Percentiles rank a stretch among this genome's conserved stretches.
These are phyloP conservation scores for Tuber indicum DNA, from an alignment of 495 filamentous ascomycete genomes.

Conservation along the genomic window DNA sequence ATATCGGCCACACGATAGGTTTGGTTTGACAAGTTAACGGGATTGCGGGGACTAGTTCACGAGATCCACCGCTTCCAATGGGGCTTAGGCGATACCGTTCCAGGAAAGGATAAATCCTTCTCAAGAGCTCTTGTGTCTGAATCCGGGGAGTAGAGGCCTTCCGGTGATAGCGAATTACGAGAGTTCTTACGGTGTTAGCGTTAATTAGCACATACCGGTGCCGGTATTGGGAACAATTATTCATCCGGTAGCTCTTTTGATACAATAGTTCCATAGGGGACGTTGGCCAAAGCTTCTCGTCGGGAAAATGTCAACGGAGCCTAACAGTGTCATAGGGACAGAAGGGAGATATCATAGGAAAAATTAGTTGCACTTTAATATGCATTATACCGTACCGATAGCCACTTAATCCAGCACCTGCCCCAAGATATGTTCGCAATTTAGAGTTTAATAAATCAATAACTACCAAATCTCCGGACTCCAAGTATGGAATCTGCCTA, in stretches of 20 bases:
- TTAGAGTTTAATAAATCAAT: background rate
- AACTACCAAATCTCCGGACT: background rate
- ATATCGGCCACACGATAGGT: no score
- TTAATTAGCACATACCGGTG: no score
- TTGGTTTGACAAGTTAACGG: no score
- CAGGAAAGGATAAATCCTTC: no score
- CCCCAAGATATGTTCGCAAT: background rate
- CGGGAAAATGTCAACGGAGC: background rate
- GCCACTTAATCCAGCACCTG: background rate
- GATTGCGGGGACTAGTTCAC: no score
- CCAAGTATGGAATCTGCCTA: background rate
- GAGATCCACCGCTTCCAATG: no score
- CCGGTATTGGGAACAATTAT: background rate
- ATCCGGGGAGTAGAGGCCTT: no score
- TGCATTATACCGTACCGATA: background rate
- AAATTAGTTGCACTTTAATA: no score
- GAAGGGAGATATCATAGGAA: background rate
- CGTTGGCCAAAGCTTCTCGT: background rate
- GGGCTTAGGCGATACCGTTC: no score
- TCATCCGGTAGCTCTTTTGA: background rate
- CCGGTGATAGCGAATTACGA: no score
- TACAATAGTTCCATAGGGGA: background rate
- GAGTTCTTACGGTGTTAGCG: no score
- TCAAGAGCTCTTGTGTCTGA: no score
- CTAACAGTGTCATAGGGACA: background rate